Percentiles rank a stretch among this genome's conserved stretches.
Evolutionary conservation across 768 basidiomycete genomes (phyloP).

Genomic region (Boletus tylopilopsis): DNA sequence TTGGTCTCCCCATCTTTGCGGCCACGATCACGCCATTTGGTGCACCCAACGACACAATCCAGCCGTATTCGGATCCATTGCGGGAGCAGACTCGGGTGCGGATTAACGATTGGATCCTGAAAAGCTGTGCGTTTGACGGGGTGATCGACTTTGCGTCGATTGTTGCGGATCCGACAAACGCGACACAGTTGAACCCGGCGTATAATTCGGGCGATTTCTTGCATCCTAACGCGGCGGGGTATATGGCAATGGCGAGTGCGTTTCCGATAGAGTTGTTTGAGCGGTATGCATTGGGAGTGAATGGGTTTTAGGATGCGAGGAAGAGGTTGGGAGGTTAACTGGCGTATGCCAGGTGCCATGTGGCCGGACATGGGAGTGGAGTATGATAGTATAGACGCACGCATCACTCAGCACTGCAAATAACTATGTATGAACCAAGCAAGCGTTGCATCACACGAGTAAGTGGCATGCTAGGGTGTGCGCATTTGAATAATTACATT

Average conservation of each 20-base stretch:
- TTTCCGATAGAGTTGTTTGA: constrained; percentile 3
- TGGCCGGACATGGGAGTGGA: too few species aligned
- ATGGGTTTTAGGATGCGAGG: background rate
- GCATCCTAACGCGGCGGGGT: constrained; percentile 6
- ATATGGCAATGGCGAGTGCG: background rate
- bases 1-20: constrained; percentile 2
- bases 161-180: constrained; percentile 7
- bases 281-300: background rate
- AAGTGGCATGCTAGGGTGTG: too few species aligned
- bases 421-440: too few species aligned
- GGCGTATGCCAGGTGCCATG: too few species aligned
- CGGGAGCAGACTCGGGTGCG: constrained; percentile 1
- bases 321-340: too few species aligned
- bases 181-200: background rate
- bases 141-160: constrained; percentile 8
- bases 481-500: too few species aligned
- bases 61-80: background rate
- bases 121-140: background rate
- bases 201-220: constrained; percentile 1
- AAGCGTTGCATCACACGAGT: too few species aligned
- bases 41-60: background rate
- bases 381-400: too few species aligned
- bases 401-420: too few species aligned
- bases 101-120: constrained; percentile 2
- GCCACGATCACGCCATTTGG: constrained; percentile 4